These are phyloP conservation scores for Aspergillus sp. DNA, from an alignment of 2,329 filamentous ascomycete species.

Conservation along the genomic window DNA sequence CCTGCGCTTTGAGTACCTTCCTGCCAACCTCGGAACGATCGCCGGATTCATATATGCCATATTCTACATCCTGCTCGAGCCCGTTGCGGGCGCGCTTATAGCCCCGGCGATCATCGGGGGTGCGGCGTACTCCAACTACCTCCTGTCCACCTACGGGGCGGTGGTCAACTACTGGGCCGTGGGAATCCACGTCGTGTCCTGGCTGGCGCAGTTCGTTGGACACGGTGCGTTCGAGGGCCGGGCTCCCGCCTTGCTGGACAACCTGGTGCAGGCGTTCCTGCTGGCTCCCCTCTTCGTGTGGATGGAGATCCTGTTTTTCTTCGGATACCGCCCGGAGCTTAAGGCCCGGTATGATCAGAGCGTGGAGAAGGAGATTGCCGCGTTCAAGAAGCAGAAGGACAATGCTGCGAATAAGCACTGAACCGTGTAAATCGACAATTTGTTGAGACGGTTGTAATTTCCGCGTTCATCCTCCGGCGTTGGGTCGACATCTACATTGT, in stretches of 20 bases:
- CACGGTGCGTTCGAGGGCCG: conserved; percentile 83
- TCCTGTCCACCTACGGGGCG: conserved; percentile 55
- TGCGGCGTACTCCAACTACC: conserved; percentile 66
- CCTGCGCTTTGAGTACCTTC: conserved; percentile 48
- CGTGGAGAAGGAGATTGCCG: conserved; percentile 66
- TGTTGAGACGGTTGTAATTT: not conserved
- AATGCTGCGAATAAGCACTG: conserved; percentile 10
- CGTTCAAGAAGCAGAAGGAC: conserved; percentile 53
- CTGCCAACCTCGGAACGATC: conserved; percentile 51
- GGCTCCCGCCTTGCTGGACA: conserved; percentile 82
- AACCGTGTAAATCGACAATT: not conserved
- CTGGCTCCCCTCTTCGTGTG: conserved; percentile 94
- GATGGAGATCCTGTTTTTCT: conserved; percentile 83
- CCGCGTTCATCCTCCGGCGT: not conserved
- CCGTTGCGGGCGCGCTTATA: conserved; percentile 73
- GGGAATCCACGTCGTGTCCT: conserved; percentile 61
- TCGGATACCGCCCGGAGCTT: conserved; percentile 83
- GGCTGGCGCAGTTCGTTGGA: conserved; percentile 84
- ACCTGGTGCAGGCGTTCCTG: conserved; percentile 82
- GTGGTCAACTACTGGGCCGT: conserved; percentile 57
- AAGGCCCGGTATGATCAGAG: conserved; percentile 69
- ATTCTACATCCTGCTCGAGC: conserved; percentile 86
- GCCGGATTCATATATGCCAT: conserved; percentile 56
- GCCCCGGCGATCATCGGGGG: conserved; percentile 66
- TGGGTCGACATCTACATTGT: not conserved